phyloP scores from a whole-genome alignment of 2,329 filamentous ascomycete genomes.

The Davidsoniella eucalypti region DNA sequence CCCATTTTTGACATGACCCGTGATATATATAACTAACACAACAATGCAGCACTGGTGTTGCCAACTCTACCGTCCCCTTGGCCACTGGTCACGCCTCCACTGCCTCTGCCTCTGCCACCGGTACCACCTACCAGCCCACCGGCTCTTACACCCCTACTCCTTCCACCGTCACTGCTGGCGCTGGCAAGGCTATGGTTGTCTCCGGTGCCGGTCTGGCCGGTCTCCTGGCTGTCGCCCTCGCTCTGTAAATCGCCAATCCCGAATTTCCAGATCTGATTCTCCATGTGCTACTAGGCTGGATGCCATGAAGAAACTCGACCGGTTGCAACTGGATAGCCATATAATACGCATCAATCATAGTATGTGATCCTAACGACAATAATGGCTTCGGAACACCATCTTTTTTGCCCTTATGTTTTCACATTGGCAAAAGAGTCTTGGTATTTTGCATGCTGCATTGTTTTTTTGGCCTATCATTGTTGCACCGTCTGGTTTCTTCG shows the following conservation, averaged over 20 bases:
- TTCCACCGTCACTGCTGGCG: conserved; percentile 30
- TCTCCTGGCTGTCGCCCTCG: conserved; percentile 35
- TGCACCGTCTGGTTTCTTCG: no score
- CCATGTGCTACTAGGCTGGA: no score
- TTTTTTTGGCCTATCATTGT: no score
- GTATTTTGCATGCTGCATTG: no score
- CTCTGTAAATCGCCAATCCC: conserved; percentile 34
- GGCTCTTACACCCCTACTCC: conserved; percentile 18
- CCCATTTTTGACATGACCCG: not conserved
- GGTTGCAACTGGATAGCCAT: no score
- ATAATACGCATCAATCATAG: not conserved
- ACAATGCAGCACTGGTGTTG: conserved; percentile 9
- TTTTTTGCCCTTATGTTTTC: no score
- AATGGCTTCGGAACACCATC: no score
- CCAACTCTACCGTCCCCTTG: conserved; percentile 16
- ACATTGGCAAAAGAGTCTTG: no score
- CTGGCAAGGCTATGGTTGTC: conserved; percentile 37
- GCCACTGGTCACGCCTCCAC: conserved; percentile 13
- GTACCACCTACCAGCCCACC: conserved; percentile 17
- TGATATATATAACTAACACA: not conserved
- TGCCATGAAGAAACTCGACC: no score
- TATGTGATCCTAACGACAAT: not conserved
- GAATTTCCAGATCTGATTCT: no score
- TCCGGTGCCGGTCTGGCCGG: conserved; percentile 44
- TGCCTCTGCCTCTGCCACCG: conserved; percentile 21